Evolutionary conservation across 1,284 basidiomycete genomes (phyloP).

Genomic region (Microbotryomycetes sp.): DNA sequence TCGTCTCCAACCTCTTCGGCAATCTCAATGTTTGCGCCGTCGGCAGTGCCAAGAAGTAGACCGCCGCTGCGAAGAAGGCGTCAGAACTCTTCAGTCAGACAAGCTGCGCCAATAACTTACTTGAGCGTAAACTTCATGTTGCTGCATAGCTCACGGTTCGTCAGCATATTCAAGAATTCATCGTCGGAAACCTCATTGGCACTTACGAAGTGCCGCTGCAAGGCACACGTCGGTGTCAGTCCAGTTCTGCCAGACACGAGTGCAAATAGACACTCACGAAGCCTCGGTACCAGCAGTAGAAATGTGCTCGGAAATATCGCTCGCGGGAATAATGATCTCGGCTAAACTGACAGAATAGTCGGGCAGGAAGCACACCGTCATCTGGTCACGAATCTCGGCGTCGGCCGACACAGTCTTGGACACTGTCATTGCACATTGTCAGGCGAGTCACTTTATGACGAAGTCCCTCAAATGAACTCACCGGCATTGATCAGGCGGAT

Average conservation of each 20-base stretch:
- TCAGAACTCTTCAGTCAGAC: slow-evolving; percentile 77
- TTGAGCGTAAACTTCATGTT: slow-evolving; percentile 46
- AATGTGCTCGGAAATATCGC: slow-evolving; percentile 87
- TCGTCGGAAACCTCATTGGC: background rate
- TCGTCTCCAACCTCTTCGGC: slow-evolving; percentile 75
- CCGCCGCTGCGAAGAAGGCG: slow-evolving; percentile 73
- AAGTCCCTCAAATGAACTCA: slow-evolving; percentile 38
- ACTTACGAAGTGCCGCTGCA: background rate
- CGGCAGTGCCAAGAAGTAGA: slow-evolving; percentile 52
- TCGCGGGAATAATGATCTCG: slow-evolving; percentile 82
- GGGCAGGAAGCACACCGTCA: slow-evolving; percentile 68
- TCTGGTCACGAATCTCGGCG: slow-evolving; percentile 71
- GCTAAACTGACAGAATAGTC: slow-evolving; percentile 77
- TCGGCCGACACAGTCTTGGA: slow-evolving; percentile 76
- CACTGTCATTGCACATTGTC: slow-evolving; percentile 44
- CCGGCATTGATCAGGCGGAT: slow-evolving; percentile 63
- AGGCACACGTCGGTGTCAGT: background rate
- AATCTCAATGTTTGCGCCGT: slow-evolving; percentile 93
- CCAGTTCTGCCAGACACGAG: background rate
- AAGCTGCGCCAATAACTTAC: slow-evolving; percentile 47
- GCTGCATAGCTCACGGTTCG: background rate
- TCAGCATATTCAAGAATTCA: too few relatives aligned
- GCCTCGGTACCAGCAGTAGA: slow-evolving; percentile 85
- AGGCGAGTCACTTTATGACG: background rate
- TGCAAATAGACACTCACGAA: slow-evolving; percentile 20